phyloP scores from a whole-genome alignment of 2,329 filamentous ascomycete species.

The Catunica adiposa region DNA sequence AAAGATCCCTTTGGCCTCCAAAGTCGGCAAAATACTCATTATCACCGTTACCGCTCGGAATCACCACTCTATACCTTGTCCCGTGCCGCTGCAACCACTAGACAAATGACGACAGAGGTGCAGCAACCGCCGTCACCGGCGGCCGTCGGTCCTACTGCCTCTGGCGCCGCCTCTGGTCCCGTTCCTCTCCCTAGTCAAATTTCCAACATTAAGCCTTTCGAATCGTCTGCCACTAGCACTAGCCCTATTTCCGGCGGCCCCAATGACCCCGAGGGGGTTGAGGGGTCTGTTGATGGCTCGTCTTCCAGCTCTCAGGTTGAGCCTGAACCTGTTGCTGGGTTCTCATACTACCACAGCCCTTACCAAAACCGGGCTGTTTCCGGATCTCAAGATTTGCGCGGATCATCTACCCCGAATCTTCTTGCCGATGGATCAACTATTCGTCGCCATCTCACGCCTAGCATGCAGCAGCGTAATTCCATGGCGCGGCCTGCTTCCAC shows the following conservation, averaged over 20 bases:
- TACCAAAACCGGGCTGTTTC: slow-evolving; percentile 27
- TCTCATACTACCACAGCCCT: slow-evolving; percentile 47
- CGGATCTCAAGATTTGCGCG: slow-evolving; percentile 26
- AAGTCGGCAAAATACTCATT: no score
- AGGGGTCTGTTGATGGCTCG: slow-evolving; percentile 24
- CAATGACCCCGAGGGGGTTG: slow-evolving; percentile 30
- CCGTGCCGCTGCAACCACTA: background rate
- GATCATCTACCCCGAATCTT: slow-evolving; percentile 35
- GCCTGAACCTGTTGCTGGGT: slow-evolving; percentile 33
- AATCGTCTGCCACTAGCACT: slow-evolving; percentile 39
- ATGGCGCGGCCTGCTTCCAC: slow-evolving; percentile 56
- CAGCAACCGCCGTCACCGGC: background rate
- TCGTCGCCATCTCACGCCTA: slow-evolving; percentile 47
- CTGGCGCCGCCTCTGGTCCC: background rate
- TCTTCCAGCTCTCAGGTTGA: slow-evolving; percentile 35
- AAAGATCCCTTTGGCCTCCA: background rate
- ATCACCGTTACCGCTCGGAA: background rate
- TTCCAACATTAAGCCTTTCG: slow-evolving; percentile 24
- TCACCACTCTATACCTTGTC: background rate
- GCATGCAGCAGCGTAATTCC: slow-evolving; percentile 37
- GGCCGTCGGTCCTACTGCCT: background rate
- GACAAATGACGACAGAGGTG: background rate
- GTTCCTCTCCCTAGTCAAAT: background rate
- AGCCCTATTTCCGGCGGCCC: slow-evolving; percentile 38
- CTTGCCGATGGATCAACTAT: slow-evolving; percentile 31